Conservation (phyloP, 176 grass and related monocot species). For the Rhynchospora breviuscula region DNA sequence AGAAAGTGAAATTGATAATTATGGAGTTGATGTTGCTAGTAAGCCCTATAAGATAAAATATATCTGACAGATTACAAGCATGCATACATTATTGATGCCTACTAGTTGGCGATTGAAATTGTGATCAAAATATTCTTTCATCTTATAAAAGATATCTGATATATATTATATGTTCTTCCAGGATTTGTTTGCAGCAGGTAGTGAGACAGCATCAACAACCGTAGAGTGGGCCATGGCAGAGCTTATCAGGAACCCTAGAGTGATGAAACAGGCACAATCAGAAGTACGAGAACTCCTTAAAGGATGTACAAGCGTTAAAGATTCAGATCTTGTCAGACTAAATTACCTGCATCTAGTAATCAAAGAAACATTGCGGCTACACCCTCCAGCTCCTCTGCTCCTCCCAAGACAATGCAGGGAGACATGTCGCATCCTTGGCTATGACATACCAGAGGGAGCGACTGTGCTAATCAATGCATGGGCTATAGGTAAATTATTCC, state of each 20-base stretch:
- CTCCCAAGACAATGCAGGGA: neutral
- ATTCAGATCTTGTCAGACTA: neutral
- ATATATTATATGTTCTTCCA: neutral
- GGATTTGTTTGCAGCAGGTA: constrained; percentile 5
- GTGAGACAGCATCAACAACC: neutral
- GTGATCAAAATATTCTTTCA: neutral
- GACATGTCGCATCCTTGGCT: neutral
- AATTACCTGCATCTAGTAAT: neutral
- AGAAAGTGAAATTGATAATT: too few relatives aligned
- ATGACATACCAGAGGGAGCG: neutral
- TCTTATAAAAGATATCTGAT: neutral
- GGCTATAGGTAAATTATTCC: constrained; percentile 11
- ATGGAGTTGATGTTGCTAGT: too few relatives aligned
- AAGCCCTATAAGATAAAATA: too few relatives aligned
- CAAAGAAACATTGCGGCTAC: neutral
- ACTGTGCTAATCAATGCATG: neutral
- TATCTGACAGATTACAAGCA: neutral
- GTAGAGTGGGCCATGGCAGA: neutral
- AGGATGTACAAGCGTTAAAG: neutral
- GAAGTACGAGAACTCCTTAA: neutral
- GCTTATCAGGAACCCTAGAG: neutral
- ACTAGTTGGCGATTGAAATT: neutral
- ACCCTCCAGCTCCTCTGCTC: neutral
- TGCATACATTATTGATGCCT: neutral
- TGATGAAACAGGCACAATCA: constrained; percentile 5